phyloP scores from a whole-genome alignment of 2,329 filamentous ascomycete species.

The Fusarium sp. region DNA sequence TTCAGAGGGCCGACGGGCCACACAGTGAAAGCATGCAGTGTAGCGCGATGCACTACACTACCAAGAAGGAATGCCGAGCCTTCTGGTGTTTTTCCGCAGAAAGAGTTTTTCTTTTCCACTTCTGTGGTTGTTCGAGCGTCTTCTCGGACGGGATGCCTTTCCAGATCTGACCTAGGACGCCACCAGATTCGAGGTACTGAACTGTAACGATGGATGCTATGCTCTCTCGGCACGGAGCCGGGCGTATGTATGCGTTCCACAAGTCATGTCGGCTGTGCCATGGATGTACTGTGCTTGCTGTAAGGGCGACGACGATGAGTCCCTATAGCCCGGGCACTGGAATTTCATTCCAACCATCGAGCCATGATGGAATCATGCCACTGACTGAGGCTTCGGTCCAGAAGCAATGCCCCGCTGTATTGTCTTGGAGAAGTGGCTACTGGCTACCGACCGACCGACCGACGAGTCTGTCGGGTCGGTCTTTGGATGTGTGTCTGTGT shows the following conservation, averaged over 20 bases:
- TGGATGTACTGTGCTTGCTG: constrained; percentile 10
- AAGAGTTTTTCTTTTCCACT: constrained; percentile 16
- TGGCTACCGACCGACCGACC: not conserved
- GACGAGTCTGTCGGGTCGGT: not conserved
- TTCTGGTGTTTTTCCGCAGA: constrained; percentile 19
- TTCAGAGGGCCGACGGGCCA: constrained; percentile 31
- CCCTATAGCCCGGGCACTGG: constrained; percentile 35
- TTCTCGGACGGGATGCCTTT: constrained; percentile 13
- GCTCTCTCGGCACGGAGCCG: not conserved
- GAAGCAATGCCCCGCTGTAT: constrained; percentile 18
- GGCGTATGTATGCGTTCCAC: constrained; percentile 19
- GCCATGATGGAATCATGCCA: constrained; percentile 22
- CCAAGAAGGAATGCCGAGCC: constrained; percentile 28
- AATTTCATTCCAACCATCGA: constrained; percentile 35
- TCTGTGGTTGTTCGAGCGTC: constrained; percentile 7
- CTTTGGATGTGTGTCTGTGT: not conserved
- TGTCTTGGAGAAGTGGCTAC: constrained; percentile 7
- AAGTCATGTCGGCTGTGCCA: constrained; percentile 19
- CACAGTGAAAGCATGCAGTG: constrained; percentile 23
- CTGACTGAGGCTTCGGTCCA: constrained; percentile 15
- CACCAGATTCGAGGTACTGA: constrained; percentile 20
- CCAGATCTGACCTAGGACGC: constrained; percentile 27
- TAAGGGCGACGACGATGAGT: constrained; percentile 8
- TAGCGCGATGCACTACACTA: constrained; percentile 18
- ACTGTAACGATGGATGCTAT: not conserved